A percentile compares a stretch with the other conserved stretches of the same genome.
Evolutionary conservation across 352 stramenopile genomes (phyloP).

Genomic region (Peronospora tabacina): DNA sequence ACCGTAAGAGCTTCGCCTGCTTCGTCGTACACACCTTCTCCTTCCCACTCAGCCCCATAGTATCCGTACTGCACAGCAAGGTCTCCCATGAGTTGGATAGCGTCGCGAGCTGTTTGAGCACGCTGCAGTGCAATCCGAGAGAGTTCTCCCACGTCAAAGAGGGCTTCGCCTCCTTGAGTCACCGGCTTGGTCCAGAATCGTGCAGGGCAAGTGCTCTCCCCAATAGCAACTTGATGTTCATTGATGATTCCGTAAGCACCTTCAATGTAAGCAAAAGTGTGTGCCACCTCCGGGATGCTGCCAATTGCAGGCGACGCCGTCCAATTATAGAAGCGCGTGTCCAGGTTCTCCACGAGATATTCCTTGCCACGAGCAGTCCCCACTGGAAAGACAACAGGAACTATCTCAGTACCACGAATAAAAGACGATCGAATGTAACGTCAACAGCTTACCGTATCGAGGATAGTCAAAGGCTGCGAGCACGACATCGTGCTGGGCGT

Average conservation of each 20-base stretch:
- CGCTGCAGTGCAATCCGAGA: constrained; percentile 87
- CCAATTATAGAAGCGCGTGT: constrained; percentile 67
- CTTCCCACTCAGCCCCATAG: constrained; percentile 87
- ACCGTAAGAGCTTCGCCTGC: constrained; percentile 88
- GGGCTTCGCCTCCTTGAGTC: constrained; percentile 68
- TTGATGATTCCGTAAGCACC: constrained; percentile 81
- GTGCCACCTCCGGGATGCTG: constrained; percentile 51
- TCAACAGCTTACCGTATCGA: constrained; percentile 44
- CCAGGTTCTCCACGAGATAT: constrained; percentile 56
- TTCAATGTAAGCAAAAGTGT: constrained; percentile 76
- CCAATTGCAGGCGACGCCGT: constrained; percentile 48
- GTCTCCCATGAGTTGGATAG: constrained; percentile 90
- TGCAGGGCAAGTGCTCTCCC: constrained; percentile 72
- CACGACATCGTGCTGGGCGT: constrained; percentile 45
- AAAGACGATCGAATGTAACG: not conserved
- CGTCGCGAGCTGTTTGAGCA: constrained; percentile 61
- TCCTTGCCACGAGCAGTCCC: constrained; percentile 46
- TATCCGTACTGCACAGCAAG: constrained; percentile 89
- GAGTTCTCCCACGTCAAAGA: constrained; percentile 85
- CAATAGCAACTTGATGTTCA: constrained; percentile 73
- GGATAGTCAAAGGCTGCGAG: constrained; percentile 58
- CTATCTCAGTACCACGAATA: not conserved
- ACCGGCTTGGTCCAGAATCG: constrained; percentile 52
- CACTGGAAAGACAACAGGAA: constrained; percentile 28
- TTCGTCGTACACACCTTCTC: constrained; percentile 47